Evolutionary conservation across 371 early-diverging fungal genomes (phyloP).

Genomic region (Mucor saturninus): DNA sequence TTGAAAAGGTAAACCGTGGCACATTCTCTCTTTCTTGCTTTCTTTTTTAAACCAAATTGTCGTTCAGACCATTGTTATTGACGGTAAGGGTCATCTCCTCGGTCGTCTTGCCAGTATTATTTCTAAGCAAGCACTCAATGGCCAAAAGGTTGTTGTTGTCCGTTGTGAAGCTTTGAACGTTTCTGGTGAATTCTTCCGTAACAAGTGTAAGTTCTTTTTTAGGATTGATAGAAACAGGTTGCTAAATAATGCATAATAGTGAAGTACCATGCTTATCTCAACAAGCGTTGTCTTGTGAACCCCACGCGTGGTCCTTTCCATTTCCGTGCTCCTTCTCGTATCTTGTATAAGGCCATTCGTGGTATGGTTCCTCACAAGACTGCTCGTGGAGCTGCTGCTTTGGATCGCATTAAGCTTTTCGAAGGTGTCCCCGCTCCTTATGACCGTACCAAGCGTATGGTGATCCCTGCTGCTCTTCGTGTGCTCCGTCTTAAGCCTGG

Average conservation of each 20-base stretch:
- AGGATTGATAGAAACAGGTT: not conserved
- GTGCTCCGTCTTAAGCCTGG: slow-evolving; percentile 96
- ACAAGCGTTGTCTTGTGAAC: too few relatives aligned
- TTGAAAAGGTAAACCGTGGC: slow-evolving; percentile 14
- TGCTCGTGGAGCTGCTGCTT: too few relatives aligned
- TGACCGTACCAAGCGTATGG: slow-evolving; percentile 84
- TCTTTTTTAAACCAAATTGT: too few relatives aligned
- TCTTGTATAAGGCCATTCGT: too few relatives aligned
- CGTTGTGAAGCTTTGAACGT: slow-evolving; percentile 93
- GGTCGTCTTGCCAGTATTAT: slow-evolving; percentile 99
- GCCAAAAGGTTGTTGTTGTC: slow-evolving; percentile 98
- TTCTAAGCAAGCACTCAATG: slow-evolving; percentile 98
- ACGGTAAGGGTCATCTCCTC: slow-evolving; percentile 99
- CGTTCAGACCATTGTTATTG: slow-evolving; percentile 95
- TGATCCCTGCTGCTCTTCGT: slow-evolving; percentile 97
- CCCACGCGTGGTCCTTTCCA: too few relatives aligned
- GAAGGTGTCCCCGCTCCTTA: too few relatives aligned
- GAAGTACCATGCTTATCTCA: too few relatives aligned
- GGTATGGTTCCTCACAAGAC: too few relatives aligned
- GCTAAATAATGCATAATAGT: slow-evolving; percentile 14
- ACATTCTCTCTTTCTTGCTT: not conserved
- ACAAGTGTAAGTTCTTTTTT: slow-evolving; percentile 84
- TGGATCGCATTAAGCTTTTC: too few relatives aligned
- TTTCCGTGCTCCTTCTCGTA: too few relatives aligned
- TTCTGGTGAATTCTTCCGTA: slow-evolving; percentile 72